Evolutionary conservation across 441 rosid species (phyloP), one percentile per base, ranked within the genome.

Genomic region (Pelargonium myrrhifolium): DNA sequence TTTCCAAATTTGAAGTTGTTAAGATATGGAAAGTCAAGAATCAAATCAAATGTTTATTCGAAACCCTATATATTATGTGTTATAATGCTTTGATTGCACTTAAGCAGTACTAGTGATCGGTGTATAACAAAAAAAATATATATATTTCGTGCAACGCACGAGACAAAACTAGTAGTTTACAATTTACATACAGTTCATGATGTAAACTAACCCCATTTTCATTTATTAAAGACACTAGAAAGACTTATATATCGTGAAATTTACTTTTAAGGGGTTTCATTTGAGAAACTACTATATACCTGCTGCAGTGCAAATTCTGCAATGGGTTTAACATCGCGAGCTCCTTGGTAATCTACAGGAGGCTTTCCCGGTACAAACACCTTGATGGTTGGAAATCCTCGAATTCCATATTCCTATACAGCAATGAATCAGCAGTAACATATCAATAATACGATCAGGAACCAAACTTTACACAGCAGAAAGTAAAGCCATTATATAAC

Each of bases 371-470:
- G 97, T 55, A 55, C 87, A 78, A 94, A 94, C 72, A 89, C 90
- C 81, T 94, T 94, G 37, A 94, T 94, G 69, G 97, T 91, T 24
- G 99, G 99, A 82, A 91, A 94, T 63, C 99, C 97, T 68, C 66
- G 74, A 21, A 94, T 94, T 62, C 97, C 99, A 79, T 92, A 94
- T 70, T 94, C 97, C 99, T 94, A 71, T 14, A 72, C 47, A 62
- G 70, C 56, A 81, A 68, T 12, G 61, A 70, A 78, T 67, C n/a
- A 31, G 20, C 17, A 72, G 12, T n/a, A 35, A 15, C 21, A 31
- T 21, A 31, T 62, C 45, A 14, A 55, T 40, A 55, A 17, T 3
- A 17, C 60, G 8, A 11, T 11, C 24, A 55, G 60, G 60, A 55
- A 55, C 24, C 18, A 40, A 31, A 31, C 37, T 31, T 31, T 31